Conservation (phyloP, 495 filamentous ascomycete genomes). For the Hypoxylon fragiforme region DNA sequence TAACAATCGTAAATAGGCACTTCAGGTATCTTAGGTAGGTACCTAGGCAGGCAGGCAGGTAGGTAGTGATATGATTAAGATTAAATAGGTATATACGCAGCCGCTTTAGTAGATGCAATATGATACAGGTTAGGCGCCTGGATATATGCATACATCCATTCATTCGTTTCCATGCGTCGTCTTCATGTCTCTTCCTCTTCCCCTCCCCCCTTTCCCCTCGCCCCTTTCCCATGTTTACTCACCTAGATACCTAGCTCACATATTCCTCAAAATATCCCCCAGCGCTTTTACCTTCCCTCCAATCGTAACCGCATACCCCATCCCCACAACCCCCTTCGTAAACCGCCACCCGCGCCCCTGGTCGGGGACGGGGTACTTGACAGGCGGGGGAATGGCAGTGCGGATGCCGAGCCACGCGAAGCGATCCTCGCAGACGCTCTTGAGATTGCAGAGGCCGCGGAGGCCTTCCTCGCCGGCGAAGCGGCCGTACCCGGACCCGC, state of each 20-base stretch:
- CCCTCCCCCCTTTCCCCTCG: background rate
- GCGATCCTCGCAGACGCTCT: constrained; percentile 80
- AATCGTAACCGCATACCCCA: constrained; percentile 54
- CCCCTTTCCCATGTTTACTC: background rate
- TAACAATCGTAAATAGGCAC: too few relatives aligned
- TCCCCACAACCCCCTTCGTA: constrained; percentile 56
- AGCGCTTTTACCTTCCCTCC: constrained; percentile 45
- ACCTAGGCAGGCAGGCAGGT: too few relatives aligned
- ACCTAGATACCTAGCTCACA: constrained; percentile 14
- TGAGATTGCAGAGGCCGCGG: constrained; percentile 79
- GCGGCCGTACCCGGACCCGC: constrained; percentile 86
- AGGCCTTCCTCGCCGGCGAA: constrained; percentile 93
- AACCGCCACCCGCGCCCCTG: constrained; percentile 59
- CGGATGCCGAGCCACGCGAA: constrained; percentile 60
- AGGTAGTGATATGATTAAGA: too few relatives aligned
- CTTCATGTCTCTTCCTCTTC: too few relatives aligned
- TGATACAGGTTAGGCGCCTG: too few relatives aligned
- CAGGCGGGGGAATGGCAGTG: constrained; percentile 75
- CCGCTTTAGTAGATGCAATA: too few relatives aligned
- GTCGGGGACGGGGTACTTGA: constrained; percentile 76
- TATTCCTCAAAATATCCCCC: constrained; percentile 47
- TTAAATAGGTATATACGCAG: too few relatives aligned
- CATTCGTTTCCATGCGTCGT: too few relatives aligned
- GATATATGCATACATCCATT: too few relatives aligned
- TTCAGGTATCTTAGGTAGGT: too few relatives aligned